Base-by-base conservation (phyloP, 2,329 filamentous ascomycete species). In the Claviceps sp. region DNA sequence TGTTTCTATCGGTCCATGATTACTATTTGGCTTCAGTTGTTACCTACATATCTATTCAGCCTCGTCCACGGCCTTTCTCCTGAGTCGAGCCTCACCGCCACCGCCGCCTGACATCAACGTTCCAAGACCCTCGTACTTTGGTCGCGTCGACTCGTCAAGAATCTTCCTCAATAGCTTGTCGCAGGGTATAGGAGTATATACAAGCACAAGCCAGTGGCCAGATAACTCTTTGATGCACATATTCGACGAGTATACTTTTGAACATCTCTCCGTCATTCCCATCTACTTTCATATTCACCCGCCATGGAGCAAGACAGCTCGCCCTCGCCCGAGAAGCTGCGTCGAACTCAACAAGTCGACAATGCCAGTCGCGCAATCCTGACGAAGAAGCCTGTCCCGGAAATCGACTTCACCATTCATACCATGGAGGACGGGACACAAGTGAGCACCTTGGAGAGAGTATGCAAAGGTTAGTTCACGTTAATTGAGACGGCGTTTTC, bases 351-450 rank as follows among this genome's bases (percentile, higher is more conserved):
- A 62, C 82, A 86, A 68, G 79, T 96, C 65, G 88, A 95, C 73
- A 91, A 88, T 80, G 86, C 88, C 61, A 85, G 91, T 64, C 88
- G 87, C 68, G 93, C 93, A 55, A 89, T 98, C 64, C 83, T 84
- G 68, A 82, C 96, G 63, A 97, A 97, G 84, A 91, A 86, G 75
- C 90, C 91, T 51, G 78, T 94, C 49, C 93, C 93, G 53, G 91
- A 97, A 77, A 97, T 98, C 64, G 93, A 98, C 75, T 98, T 98
- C 69, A 94, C 88, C 52, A 82, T 98, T 64, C 93, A 98, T 71
- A 93, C 86, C 56, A 96, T 97, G 91, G 93, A 98, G 69, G 93
- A 98, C 76, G 88, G 88, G 65, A 83, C 80, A 50, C 88, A 95
- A 73, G 93, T 98, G 66, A 97, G 81, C 80, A 98, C 93, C 56